phyloP scores from a whole-genome alignment of 1,284 basidiomycete genomes.

The Rhodotorula mucilaginosa region DNA sequence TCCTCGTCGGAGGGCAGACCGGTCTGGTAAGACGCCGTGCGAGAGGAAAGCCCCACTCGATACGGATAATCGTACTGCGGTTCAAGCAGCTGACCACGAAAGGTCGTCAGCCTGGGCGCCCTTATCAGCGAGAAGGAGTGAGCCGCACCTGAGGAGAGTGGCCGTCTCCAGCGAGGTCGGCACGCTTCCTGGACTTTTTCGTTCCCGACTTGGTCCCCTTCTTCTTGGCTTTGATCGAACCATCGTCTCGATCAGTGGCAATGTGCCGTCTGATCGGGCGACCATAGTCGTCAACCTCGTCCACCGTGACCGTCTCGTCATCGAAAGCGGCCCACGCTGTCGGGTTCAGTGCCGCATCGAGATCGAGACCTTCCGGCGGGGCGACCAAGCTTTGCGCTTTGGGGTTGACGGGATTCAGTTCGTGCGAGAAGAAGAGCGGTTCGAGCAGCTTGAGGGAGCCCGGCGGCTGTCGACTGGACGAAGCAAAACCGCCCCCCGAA shows the following conservation, averaged over 20 bases:
- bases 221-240: slow-evolving; percentile 42
- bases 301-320: slow-evolving; percentile 50
- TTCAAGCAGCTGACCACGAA: slow-evolving; percentile 46
- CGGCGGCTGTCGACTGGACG: slow-evolving; percentile 52
- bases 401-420: slow-evolving; percentile 78
- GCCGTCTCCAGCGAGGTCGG: too few relatives aligned
- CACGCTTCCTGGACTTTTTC: slow-evolving; percentile 56
- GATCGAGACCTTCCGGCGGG: slow-evolving; percentile 76
- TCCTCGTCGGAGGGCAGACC: slow-evolving; percentile 5
- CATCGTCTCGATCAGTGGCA: slow-evolving; percentile 41
- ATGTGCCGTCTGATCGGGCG: slow-evolving; percentile 44
- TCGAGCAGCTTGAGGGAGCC: slow-evolving; percentile 84
- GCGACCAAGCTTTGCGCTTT: slow-evolving; percentile 77
- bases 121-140: too few relatives aligned
- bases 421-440: slow-evolving; percentile 74
- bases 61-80: slow-evolving; percentile 52
- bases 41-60: slow-evolving; percentile 73
- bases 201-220: slow-evolving; percentile 37
- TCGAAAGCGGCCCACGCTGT: slow-evolving; percentile 11
- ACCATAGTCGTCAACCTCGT: slow-evolving; percentile 47
- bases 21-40: slow-evolving; percentile 48
- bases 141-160: too few relatives aligned
- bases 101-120: background rate
- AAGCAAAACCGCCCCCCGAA: slow-evolving; percentile 9
- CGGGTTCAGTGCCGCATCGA: slow-evolving; percentile 79